Base-by-base conservation (phyloP, 352 stramenopile species). In the Blastocystis sp. region DNA sequence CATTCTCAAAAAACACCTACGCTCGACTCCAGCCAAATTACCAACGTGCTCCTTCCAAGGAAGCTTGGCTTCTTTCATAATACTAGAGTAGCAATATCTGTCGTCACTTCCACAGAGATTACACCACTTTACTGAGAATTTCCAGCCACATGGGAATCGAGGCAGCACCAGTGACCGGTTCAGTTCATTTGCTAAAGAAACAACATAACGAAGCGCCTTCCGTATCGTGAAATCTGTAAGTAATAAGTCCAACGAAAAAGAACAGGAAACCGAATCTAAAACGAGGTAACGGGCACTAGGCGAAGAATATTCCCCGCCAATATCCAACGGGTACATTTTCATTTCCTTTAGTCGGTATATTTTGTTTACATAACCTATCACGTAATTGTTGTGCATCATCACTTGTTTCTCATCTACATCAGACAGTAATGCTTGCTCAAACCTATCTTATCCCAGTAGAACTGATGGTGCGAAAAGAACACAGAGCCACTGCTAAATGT, bases 341-440 rank as follows among this genome's bases (percentile, higher is more conserved):
- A 85, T 85, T 47, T 85, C 73, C 56, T 69, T 85, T n/a, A 85
- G 54, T 20, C 73, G 45, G 56, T 85, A 85, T 4, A 85, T 65
- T 34, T 85, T 85, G 30, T 85, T 85, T 20, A 24, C 8, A 30
- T 85, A 64, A 18, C 73, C 73, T 9, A 43, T 66, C 11, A 85
- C 34, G 30, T 53, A 85, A 30, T 85, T 85, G 50, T 85, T 85
- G 53, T 85, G 73, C 26, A 85, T 68, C 16, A 65, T 85, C 20
- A 85, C 41, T 30, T 85, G 73, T 11, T 30, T n/a, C 43, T 26
- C 4, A 9, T 47, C 55, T 37, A 68, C 37, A 45, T 11, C 8
- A 24, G 20, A 73, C 8, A 13, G 4, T 45, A 11, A 18, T 41
- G 47, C 20, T 41, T 43, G 18, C 5, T 20, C 30, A 2, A 4